Evolutionary conservation across 179 eudicot species (phyloP).

Genomic region (Actinidia polygama): DNA sequence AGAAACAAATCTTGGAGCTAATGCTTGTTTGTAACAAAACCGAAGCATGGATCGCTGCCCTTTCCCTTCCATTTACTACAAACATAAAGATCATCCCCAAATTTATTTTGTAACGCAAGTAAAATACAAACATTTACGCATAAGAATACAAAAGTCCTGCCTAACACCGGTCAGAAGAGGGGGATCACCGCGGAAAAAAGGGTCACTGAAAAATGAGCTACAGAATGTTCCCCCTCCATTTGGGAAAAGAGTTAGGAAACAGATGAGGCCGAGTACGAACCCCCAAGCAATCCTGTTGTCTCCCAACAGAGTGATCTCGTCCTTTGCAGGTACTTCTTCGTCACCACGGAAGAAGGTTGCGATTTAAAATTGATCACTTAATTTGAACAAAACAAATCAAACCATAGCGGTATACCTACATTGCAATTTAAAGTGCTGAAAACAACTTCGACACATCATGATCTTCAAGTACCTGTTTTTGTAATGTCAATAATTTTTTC

Average conservation of each 20-base stretch:
- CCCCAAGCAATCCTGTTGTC: conserved; percentile 92
- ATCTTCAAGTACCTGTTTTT: conserved; percentile 64
- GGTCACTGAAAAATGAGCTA: conserved; percentile 64
- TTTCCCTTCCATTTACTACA: too few species aligned
- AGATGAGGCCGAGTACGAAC: conserved; percentile 66
- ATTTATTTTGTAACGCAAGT: background rate
- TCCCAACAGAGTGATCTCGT: conserved; percentile 87
- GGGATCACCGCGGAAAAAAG: conserved; percentile 74
- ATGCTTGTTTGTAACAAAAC: too few species aligned
- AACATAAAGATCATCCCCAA: too few species aligned
- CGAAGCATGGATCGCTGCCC: too few species aligned
- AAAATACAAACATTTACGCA: background rate
- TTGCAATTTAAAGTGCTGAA: background rate
- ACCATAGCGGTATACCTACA: background rate
- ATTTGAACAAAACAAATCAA: background rate
- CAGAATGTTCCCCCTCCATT: conserved; percentile 91
- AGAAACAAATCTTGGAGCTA: too few species aligned
- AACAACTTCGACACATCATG: background rate
- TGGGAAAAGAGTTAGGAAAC: conserved; percentile 93
- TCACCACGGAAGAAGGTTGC: conserved; percentile 95
- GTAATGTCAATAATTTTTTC: conserved; percentile 82
- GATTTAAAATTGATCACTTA: conserved; percentile 28
- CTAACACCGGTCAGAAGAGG: too few species aligned
- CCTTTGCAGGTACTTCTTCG: conserved; percentile 90
- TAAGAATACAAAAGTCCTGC: background rate